Conservation (phyloP, 2,329 filamentous ascomycete genomes). For the Cordyceps farinosa region DNA sequence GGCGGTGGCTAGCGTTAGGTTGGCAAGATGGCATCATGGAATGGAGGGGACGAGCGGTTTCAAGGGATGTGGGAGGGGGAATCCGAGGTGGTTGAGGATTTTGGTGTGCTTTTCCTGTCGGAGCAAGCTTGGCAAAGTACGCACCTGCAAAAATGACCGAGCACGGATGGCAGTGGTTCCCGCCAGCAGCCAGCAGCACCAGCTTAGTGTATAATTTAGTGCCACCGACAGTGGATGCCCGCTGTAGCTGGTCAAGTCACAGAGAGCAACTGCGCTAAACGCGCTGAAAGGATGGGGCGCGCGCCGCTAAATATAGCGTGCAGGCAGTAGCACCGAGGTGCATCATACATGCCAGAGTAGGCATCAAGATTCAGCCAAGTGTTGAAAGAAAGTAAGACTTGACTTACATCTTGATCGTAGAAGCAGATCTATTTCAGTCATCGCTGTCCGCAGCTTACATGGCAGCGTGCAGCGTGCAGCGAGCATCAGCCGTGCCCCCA, state of each 20-base stretch:
- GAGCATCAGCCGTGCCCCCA: neutral
- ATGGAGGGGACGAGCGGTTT: neutral
- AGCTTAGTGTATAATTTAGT: neutral
- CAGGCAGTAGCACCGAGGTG: neutral
- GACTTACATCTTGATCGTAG: neutral
- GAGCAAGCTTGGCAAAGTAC: too few species aligned
- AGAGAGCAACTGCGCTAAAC: neutral
- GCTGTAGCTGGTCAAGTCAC: neutral
- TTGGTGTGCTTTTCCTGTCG: neutral
- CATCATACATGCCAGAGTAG: neutral
- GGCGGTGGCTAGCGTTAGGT: neutral
- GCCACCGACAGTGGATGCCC: neutral
- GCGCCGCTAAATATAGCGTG: neutral
- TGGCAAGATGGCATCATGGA: slow-evolving; percentile 12
- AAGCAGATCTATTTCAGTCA: neutral
- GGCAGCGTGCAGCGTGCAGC: neutral
- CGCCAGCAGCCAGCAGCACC: neutral
- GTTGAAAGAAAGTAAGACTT: neutral
- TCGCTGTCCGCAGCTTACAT: neutral
- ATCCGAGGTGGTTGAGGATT: neutral
- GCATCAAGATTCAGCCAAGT: neutral
- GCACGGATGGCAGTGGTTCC: neutral
- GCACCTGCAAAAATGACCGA: neutral
- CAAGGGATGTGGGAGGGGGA: slow-evolving; percentile 11
- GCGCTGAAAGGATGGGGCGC: neutral